Conservation (phyloP, 1,139 yeast species). For the Yamadazyma songkhlaensis region DNA sequence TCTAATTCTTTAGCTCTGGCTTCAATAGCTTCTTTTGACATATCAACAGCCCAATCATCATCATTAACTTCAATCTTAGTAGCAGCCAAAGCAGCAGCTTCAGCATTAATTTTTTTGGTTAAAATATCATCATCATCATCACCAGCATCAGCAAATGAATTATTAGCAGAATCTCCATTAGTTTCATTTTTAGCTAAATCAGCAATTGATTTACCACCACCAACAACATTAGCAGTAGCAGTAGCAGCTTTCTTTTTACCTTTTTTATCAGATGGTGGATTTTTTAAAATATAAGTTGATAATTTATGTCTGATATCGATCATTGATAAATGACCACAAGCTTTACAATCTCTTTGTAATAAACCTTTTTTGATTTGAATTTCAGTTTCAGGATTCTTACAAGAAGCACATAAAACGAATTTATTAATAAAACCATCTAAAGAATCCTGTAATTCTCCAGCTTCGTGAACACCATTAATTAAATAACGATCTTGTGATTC, state of each 20-base stretch:
- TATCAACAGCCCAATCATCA: conserved; percentile 98
- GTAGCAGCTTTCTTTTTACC: conserved; percentile 76
- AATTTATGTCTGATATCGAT: conserved; percentile 88
- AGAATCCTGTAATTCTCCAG: conserved; percentile 85
- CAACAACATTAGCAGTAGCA: conserved; percentile 87
- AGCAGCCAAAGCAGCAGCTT: conserved; percentile 63
- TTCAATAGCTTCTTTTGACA: conserved; percentile 94
- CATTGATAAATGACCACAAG: conserved; percentile 89
- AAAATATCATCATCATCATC: conserved; percentile 74
- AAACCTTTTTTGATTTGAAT: conserved; percentile 74
- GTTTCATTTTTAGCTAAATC: conserved; percentile 71
- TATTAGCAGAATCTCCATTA: conserved; percentile 28
- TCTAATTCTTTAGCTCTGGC: conserved; percentile 89
- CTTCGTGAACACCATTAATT: conserved; percentile 94
- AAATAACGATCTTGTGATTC: conserved; percentile 80
- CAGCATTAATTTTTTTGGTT: conserved; percentile 79
- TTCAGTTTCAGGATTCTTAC: conserved; percentile 98
- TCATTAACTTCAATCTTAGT: conserved; percentile 67
- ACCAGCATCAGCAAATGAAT: conserved; percentile 24
- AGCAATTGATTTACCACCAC: conserved; percentile 79
- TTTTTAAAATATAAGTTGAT: conserved; percentile 81
- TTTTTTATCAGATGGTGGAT: conserved; percentile 77
- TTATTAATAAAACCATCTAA: conserved; percentile 91
- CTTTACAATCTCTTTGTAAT: conserved; percentile 92
- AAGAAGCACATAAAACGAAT: conserved; percentile 89